Conservation (phyloP, 2,329 filamentous ascomycete genomes). For the Cephalotrichum gorgonifer region DNA sequence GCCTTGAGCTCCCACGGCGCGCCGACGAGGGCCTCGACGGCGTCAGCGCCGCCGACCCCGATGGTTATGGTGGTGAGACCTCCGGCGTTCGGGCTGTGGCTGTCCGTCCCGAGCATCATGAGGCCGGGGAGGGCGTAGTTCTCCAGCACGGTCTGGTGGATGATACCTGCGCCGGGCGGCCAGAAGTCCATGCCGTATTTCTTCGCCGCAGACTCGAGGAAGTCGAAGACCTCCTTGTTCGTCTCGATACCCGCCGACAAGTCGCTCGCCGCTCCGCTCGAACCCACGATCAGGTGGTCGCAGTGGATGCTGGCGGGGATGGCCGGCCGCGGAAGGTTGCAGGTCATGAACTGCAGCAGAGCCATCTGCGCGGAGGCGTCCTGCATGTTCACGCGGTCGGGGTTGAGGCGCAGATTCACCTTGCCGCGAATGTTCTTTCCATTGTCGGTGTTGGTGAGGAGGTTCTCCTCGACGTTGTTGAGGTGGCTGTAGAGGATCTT, state of each 20-base stretch:
- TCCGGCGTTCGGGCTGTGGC: slow-evolving; percentile 94
- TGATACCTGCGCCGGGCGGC: slow-evolving; percentile 88
- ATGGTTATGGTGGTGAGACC: slow-evolving; percentile 90
- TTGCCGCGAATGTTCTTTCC: slow-evolving; percentile 74
- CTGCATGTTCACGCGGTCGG: slow-evolving; percentile 97
- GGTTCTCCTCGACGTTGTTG: slow-evolving; percentile 77
- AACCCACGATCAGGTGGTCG: slow-evolving; percentile 96
- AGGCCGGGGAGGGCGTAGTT: slow-evolving; percentile 95
- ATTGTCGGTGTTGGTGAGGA: slow-evolving; percentile 74
- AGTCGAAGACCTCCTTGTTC: slow-evolving; percentile 97
- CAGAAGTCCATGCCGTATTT: slow-evolving; percentile 94
- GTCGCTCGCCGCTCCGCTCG: slow-evolving; percentile 80
- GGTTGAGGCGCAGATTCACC: slow-evolving; percentile 93
- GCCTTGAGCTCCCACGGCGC: slow-evolving; percentile 97
- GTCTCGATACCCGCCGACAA: slow-evolving; percentile 74
- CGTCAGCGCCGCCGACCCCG: slow-evolving; percentile 93
- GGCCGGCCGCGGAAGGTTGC: slow-evolving; percentile 76
- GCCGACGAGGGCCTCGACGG: slow-evolving; percentile 91
- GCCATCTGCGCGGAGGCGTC: slow-evolving; percentile 99
- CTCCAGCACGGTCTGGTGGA: slow-evolving; percentile 95
- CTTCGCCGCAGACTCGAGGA: slow-evolving; percentile 83
- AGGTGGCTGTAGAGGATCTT: slow-evolving; percentile 98
- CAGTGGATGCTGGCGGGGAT: slow-evolving; percentile 97
- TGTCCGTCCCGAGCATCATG: slow-evolving; percentile 98
- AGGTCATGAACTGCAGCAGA: slow-evolving; percentile 96